A percentile compares a stretch with the other conserved stretches of the same genome.
phyloP scores from a whole-genome alignment of 2,329 filamentous ascomycete genomes.

The Uncinocarpus reesii region DNA sequence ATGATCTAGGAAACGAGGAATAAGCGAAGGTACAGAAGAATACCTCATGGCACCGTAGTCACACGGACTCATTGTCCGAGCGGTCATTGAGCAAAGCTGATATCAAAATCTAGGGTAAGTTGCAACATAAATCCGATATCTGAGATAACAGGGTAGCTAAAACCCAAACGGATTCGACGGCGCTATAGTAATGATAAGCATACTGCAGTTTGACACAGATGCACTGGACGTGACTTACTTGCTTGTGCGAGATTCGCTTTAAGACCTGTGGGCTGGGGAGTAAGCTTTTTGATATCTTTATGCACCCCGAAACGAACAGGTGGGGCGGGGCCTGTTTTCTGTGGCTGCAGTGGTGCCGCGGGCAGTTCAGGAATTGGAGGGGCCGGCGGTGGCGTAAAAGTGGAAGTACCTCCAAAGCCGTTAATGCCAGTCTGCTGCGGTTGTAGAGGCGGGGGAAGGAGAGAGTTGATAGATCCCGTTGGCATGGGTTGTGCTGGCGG shows the following conservation, averaged over 20 bases:
- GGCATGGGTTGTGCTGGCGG: constrained; percentile 41
- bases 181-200: constrained; percentile 35
- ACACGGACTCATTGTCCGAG: background rate
- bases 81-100: background rate
- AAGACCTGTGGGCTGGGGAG: constrained; percentile 75
- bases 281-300: constrained; percentile 61
- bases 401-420: constrained; percentile 36
- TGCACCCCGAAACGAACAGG: constrained; percentile 79
- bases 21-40: background rate
- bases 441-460: constrained; percentile 32
- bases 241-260: constrained; percentile 87
- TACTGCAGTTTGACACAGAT: constrained; percentile 14
- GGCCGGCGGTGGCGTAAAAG: constrained; percentile 44
- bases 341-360: constrained; percentile 56
- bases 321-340: constrained; percentile 77
- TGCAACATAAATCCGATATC: background rate
- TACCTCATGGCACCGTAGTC: background rate
- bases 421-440: constrained; percentile 43
- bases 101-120: background rate
- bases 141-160: constrained; percentile 27
- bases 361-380: constrained; percentile 50
- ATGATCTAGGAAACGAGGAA: background rate
- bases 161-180: constrained; percentile 63
- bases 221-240: constrained; percentile 57
- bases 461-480: constrained; percentile 38